Evolutionary conservation across 2,329 filamentous ascomycete genomes (phyloP), one percentile per base, ranked within the genome.

Genomic region (Neofusicoccum sp.): DNA sequence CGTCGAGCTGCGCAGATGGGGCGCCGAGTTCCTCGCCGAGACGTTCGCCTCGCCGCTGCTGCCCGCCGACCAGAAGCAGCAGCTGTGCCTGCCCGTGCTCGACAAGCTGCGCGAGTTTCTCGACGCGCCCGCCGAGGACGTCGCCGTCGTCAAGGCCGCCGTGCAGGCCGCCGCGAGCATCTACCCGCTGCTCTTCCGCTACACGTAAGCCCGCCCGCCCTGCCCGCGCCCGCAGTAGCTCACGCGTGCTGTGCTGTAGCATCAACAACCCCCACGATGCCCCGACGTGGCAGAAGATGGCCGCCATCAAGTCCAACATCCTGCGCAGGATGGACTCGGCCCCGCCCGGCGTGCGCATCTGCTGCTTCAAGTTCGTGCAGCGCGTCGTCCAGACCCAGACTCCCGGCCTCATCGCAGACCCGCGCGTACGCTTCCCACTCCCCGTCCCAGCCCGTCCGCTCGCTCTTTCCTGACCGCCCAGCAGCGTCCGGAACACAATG

Each of bases 321-420:
- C 76, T 99, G 63, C 86, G 86, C 62, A 86, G 95, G 70, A 97
- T 96, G 93, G 93, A 97, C 68, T 84, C 81, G 44, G 88, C 90
- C 16, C 79, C 85, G 12, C 83, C 88, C 11, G 89, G 91, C 2
- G 85, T 98, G 64, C 88, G 88, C 68, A 88, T 98, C 73, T 96
- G 92, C 80, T 98, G 95, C 79, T 89, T 98, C 82, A 99, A 99
- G 76, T 99, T 99, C 75, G 89, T 91, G 38, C 93, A 99, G 78
- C 87, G 91, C 65, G 91, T 98, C 45, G 89, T 99, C 45, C 84
- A 97, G 66, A 90, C 92, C 16, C 93, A 99, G 76, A 97, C 91
- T 9, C 87, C 88, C n/a, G 91, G 91, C 48, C 79, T 88, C 62
- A 89, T 90, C 66, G 82, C 86, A 60, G 93, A 98, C 71, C 89